Conservation (phyloP, 2,329 filamentous ascomycete genomes). For the Chaetomium olivaceum region DNA sequence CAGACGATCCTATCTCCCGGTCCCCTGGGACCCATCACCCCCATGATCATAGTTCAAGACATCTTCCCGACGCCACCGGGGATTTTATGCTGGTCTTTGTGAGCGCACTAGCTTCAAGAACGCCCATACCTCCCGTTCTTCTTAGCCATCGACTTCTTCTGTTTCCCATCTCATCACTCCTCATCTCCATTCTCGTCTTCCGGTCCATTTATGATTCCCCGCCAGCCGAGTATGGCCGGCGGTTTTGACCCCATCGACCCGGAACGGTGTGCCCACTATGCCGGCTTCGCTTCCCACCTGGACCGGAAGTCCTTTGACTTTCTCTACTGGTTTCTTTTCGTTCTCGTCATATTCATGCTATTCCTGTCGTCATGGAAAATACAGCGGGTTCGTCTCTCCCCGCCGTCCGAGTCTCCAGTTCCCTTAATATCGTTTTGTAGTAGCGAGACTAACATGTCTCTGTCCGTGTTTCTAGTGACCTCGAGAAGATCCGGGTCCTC, state of each 20-base stretch:
- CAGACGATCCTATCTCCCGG: constrained; percentile 7
- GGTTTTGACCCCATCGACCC: constrained; percentile 38
- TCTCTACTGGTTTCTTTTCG: constrained; percentile 46
- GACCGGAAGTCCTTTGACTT: constrained; percentile 41
- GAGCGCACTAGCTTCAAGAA: constrained; percentile 15
- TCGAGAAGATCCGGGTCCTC: constrained; percentile 35
- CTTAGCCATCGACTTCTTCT: constrained; percentile 4
- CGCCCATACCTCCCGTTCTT: constrained; percentile 8
- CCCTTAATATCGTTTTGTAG: not conserved
- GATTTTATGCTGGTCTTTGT: constrained; percentile 8
- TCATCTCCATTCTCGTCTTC: constrained; percentile 2
- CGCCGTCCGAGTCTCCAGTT: not conserved
- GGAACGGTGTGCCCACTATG: constrained; percentile 43
- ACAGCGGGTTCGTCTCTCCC: constrained; percentile 37
- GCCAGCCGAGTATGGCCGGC: constrained; percentile 38
- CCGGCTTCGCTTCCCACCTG: constrained; percentile 42
- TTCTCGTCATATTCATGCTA: constrained; percentile 41
- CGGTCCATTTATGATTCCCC: not conserved
- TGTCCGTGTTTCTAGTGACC: constrained; percentile 32
- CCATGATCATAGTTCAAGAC: constrained; percentile 11
- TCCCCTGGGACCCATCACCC: not conserved
- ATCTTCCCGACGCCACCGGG: constrained; percentile 14
- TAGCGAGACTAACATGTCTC: constrained; percentile 7
- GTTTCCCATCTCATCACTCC: constrained; percentile 3
- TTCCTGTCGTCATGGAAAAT: constrained; percentile 43